Evolutionary conservation across 768 basidiomycete species (phyloP).

Genomic region (Mycena filopes): DNA sequence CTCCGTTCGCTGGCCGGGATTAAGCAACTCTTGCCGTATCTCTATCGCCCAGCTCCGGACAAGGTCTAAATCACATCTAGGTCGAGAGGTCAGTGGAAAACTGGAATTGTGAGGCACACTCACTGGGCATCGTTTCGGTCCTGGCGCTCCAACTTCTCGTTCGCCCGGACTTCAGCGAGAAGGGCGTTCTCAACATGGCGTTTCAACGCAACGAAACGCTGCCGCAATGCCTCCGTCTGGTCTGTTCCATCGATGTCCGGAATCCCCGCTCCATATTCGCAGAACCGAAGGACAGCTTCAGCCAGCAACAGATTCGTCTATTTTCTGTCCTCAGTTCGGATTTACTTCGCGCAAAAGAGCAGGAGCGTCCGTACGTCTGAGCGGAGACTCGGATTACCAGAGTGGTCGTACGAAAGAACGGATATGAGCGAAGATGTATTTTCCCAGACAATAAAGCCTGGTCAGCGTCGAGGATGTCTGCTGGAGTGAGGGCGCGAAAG

Average conservation of each 20-base stretch:
- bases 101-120: background rate
- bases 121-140: slow-evolving; percentile 18
- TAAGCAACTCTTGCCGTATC: slow-evolving; percentile 16
- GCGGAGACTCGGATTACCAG: background rate
- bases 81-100: background rate
- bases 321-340: background rate
- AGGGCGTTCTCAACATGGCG: slow-evolving; percentile 19
- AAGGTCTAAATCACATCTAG: slow-evolving; percentile 21
- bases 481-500: slow-evolving; percentile 12
- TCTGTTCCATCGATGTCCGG: slow-evolving; percentile 18
- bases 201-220: slow-evolving; percentile 19
- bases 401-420: slow-evolving; percentile 14
- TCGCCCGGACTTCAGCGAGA: slow-evolving; percentile 18
- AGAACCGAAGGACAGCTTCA: slow-evolving; percentile 22
- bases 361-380: background rate
- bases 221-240: slow-evolving; percentile 12
- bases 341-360: background rate
- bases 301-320: slow-evolving; percentile 23
- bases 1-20: slow-evolving; percentile 16
- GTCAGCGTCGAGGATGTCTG: slow-evolving; percentile 3
- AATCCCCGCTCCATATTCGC: slow-evolving; percentile 16
- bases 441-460: slow-evolving; percentile 7
- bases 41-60: slow-evolving; percentile 20
- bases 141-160: slow-evolving; percentile 2
- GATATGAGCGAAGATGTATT: slow-evolving; percentile 1